These are phyloP conservation scores for Aspergillus transmontanensis DNA, from an alignment of 2,329 filamentous ascomycete genomes.

Conservation along the genomic window DNA sequence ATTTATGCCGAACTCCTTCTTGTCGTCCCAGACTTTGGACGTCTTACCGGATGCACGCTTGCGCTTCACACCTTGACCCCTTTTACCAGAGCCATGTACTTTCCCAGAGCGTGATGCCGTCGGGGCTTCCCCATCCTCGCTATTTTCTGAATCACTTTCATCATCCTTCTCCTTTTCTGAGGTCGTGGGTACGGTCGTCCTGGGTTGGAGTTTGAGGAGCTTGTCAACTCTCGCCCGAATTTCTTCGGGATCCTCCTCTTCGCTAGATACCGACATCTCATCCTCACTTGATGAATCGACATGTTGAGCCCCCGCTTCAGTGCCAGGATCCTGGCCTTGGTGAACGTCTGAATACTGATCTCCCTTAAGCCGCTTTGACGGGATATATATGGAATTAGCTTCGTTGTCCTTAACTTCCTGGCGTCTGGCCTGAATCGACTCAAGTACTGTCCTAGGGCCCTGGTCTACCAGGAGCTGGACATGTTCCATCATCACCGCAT, in stretches of 20 bases:
- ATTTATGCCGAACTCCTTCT: conserved; percentile 28
- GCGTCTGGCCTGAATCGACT: conserved; percentile 28
- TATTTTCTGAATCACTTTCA: conserved; percentile 5
- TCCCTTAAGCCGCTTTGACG: conserved; percentile 35
- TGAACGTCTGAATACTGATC: conserved; percentile 27
- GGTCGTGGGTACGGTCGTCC: not conserved
- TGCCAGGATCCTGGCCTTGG: not conserved
- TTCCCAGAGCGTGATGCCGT: not conserved
- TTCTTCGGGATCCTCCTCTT: conserved; percentile 11
- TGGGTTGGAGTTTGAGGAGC: conserved; percentile 12
- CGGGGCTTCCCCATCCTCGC: conserved; percentile 11
- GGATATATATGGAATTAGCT: conserved; percentile 41
- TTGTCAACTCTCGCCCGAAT: conserved; percentile 21
- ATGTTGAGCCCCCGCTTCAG: conserved; percentile 7
- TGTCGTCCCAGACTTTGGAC: conserved; percentile 19
- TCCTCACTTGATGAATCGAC: conserved; percentile 21
- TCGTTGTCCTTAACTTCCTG: conserved; percentile 38
- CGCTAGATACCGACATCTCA: conserved; percentile 16
- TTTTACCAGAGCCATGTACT: not conserved
- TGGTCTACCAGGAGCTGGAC: conserved; percentile 37
- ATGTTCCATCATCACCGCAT: conserved; percentile 45
- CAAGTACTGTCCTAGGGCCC: conserved; percentile 37
- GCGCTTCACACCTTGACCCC: not conserved
- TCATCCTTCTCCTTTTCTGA: not conserved
- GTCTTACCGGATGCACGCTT: conserved; percentile 11